Evolutionary conservation across 208 protist genomes (phyloP).

Genomic region (Wallacemonas sp.): DNA sequence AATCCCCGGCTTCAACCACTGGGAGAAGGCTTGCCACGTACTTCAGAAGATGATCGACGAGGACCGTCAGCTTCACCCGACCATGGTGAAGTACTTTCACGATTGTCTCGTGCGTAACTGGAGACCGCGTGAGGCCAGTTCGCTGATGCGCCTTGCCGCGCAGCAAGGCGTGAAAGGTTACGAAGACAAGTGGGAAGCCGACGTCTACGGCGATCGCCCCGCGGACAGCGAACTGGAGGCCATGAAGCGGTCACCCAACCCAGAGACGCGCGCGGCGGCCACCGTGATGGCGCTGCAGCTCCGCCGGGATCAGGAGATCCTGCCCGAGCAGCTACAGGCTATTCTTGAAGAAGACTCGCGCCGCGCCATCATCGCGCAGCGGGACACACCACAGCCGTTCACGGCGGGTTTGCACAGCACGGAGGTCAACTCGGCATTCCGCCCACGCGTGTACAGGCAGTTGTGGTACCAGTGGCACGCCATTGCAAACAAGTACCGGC

Average conservation of each 20-base stretch:
- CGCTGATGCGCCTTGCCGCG: constrained; percentile 66
- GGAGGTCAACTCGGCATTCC: constrained; percentile 81
- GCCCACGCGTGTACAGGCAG: constrained; percentile 85
- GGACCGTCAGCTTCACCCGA: constrained; percentile 80
- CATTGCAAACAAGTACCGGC: constrained; percentile 88
- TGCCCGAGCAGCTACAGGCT: constrained; percentile 35
- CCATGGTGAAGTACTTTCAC: constrained; percentile 84
- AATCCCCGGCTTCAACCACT: constrained; percentile 87
- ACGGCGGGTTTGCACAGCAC: constrained; percentile 75
- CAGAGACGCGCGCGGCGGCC: constrained; percentile 30
- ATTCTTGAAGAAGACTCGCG: constrained; percentile 51
- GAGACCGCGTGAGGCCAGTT: constrained; percentile 78
- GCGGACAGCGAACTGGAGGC: constrained; percentile 40
- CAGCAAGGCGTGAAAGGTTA: constrained; percentile 78
- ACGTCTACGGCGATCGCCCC: constrained; percentile 71
- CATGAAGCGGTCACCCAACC: constrained; percentile 5
- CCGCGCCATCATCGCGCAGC: constrained; percentile 49
- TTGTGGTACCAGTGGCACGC: constrained; percentile 91
- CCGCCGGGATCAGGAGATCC: constrained; percentile 64
- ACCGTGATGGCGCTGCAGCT: constrained; percentile 62
- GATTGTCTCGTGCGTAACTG: constrained; percentile 87
- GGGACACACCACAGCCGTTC: constrained; percentile 50
- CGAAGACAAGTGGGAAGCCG: constrained; percentile 76
- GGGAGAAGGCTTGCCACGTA: constrained; percentile 61
- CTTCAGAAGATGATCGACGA: constrained; percentile 78